Evolutionary conservation across 106 monocot genomes (phyloP), one percentile per base, ranked within the genome.

Genomic region (Iris macrosiphon): DNA sequence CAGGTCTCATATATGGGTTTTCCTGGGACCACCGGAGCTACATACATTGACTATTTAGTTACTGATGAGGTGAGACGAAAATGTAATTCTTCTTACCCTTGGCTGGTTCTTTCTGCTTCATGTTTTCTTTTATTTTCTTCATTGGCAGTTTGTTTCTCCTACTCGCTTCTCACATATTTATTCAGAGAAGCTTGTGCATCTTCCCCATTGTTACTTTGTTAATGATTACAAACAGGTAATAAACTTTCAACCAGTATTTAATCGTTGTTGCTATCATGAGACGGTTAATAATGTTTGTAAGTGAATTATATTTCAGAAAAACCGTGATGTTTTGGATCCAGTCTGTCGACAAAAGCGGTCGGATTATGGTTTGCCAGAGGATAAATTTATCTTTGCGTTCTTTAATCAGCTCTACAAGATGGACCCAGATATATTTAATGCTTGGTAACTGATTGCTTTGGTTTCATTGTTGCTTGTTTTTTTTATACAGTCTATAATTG

Each of bases 1-100:
- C 96, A 96, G 68, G 96, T 96, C 39, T 96, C 96, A 6, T 96
- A 96, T 72, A 96, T 96, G 96, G 96, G 96, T 28, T 96, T 96
- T 41, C 96, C 90, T 6, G 89, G 86, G 24, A 96, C 96, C 0
- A 96, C 96, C 28, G 96, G 96, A 40, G 96, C 96, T 63, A 75
- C 62, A 27, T 96, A 96, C 40, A 86, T 96, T 26, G 90, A 96
- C 37, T 96, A 96, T 59, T 68, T 96, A 32, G 83, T 96, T 18
- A 86, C 90, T 51, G 90, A 96, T 70, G 96, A 87, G 89, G 90
- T 96, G 16, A 8, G 25, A 35, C 8, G 40, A 1, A 26, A n/a
- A n/a, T n/a, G n/a, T n/a, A n/a, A n/a, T 32, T n/a, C 10, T 32
- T 44, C 26, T 16, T 31, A 19, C 4, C 12, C 31, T 13, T n/a